Base-by-base conservation (phyloP, 305 asterid genomes). In the Fraxinus paxiana region DNA sequence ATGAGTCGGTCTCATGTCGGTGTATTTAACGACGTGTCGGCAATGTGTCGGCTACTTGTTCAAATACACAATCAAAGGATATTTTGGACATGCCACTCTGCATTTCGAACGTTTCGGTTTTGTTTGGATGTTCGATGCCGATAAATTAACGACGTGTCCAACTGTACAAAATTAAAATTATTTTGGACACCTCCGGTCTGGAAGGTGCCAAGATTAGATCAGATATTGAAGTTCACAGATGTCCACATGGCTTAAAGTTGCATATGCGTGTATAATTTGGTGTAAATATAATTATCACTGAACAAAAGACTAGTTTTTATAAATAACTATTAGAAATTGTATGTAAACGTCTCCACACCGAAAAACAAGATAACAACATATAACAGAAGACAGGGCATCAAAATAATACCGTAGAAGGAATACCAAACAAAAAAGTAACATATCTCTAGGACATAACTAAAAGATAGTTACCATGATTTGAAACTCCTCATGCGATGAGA, bases 401-500 rank as follows among this genome's bases (percentile, higher is more conserved):
- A 56, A 63, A 4, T 38, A 67, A 2, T 43, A 63, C 7, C 1
- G 6, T 13, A 12, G 4, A 77, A 33, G 63, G 73, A 77, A 67
- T 46, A 2, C 33, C 35, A 1, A 22, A 0, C 37, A 74, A 54
- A 75, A 20, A 81, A 37, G 22, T 73, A 74, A 28, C 22, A 26
- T 5, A 61, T 10, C 30, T 30, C 33, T 41, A 73, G 41, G 46
- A 37, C 4, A 8, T 5, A 30, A 26, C 17, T 6, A 30, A 71
- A 71, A 80, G 70, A 78, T 63, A 46, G 72, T 87, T 89, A 94
- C 99, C 99, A 96, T 87, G 99, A 93, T 85, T 93, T 98, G n/a
- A 71, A 96, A 96, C 89, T 93, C 98, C 78, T 88, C 84, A 54
- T 90, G 96, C 24, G 99, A 96, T 75, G 98, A 94, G 89, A 96